Evolutionary conservation across 2,329 filamentous ascomycete species (phyloP), one percentile per base, ranked within the genome.

Genomic region (Penicillium psychrosexuale): DNA sequence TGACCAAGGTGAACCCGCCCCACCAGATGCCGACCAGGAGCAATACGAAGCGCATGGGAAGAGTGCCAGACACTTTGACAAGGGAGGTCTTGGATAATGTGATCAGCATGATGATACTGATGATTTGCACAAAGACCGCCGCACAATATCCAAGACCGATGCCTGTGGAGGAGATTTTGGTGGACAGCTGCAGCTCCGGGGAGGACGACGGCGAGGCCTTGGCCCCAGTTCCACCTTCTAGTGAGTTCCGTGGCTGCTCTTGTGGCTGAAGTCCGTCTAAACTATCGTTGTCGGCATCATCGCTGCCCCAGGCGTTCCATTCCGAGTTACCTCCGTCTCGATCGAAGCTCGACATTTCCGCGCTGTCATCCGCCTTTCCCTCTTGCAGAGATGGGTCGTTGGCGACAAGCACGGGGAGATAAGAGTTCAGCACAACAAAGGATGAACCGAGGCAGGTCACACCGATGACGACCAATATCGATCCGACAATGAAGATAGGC

Each of bases 341-440:
- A 24, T 66, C 38, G 17, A 69, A 51, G 28, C 57, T 51, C 6
- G 68, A 65, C 37, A 71, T 47, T 42, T 71, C 66, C 12, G 66
- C 62, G 2, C 42, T 43, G 9, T 44, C 53, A 1, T 68, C 56
- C 36, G 59, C 37, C 31, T 64, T 57, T n/a, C 59, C 51, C 15
- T 66, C 68, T 51, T 72, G 72, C 12, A 80, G 69, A 0, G 75
- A 76, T 1, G 88, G 85, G 69, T 96, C 90, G 66, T 94, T 86
- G 42, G 91, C 83, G 53, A 96, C 92, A 3, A 97, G 81, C 3
- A 97, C 79, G 0, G 92, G 92, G 27, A 97, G 79, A 64, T 96
- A 97, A 0, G 91, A 95, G 74, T 97, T 97, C 27, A 97, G 78
- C 5, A 97, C 80, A 3, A 97, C 92, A 68, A 96, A 96, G 0